Evolutionary conservation across 73 alveolate genomes (phyloP), one percentile per base, ranked within the genome.

Genomic region (Diophrys sp.): DNA sequence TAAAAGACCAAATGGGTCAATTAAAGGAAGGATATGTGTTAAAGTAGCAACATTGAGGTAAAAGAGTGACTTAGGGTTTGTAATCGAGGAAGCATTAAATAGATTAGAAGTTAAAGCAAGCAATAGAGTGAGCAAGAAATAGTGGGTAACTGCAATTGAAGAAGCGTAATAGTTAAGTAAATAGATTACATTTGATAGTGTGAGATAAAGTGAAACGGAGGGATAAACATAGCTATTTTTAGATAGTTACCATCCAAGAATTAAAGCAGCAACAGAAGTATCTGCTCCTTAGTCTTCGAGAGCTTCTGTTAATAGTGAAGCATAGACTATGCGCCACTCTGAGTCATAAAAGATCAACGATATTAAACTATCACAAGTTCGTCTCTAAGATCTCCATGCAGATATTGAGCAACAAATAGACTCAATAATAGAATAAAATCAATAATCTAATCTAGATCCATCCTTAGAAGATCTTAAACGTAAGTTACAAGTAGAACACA

Each of bases 141-240:
- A 84, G 33, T 88, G 95, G 92, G 66, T 78, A 0, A 74, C 28
- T 25, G 91, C 90, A 14, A 67, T 88, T 1, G 33, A 77, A 33
- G 71, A 32, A 24, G 53, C 67, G 8, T 74, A 77, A 27, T 1
- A 73, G 0, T 1, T 1, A 1, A 54, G 73, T 1, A 34, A 73
- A 23, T 18, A 53, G 53, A 73, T 24, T n/a, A 28, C 5, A 25
- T 14, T 31, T 26, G 68, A 32, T 29, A 67, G 34, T 54, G 56
- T 53, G 24, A 73, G 5, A 44, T 11, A 44, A 11, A 44, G 62
- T 44, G 5, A 44, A 44, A 44, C n/a, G n/a, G 5, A 5, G 62
- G 62, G 18, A 11, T 44, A 44, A 44, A 11, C 18, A 11, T 5
- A 44, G 18, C 5, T 44, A 11, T n/a, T n/a, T n/a, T n/a, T n/a